Evolutionary conservation across 768 basidiomycete genomes (phyloP), one percentile per base, ranked within the genome.

Genomic region (Panaeolus cyanescens): DNA sequence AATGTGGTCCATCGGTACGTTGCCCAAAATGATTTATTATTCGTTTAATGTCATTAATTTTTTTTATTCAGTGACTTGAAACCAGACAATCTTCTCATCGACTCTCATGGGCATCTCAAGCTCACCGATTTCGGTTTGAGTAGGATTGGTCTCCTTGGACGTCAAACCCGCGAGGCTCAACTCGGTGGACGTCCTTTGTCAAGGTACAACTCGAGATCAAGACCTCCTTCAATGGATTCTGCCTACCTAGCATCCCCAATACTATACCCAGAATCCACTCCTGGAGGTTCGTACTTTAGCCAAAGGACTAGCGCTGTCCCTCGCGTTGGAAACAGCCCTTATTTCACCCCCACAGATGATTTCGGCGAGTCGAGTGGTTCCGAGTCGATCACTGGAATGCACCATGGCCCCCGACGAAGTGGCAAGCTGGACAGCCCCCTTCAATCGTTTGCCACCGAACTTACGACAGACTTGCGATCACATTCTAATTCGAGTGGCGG

Each of bases 81-180:
- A 72, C 97, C 97, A 13, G 97, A 99, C 77, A 99, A 99, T 70
- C 79, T 99, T 37, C 90, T 99, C 36, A 99, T 99, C 68, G 96
- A 99, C 75, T 86, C 93, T 54, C 90, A 95, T 67, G 97, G 97
- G 17, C 97, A 99, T 74, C 81, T 99, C 69, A 99, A 99, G 75
- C 85, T 99, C 33, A 99, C 97, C 25, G 97, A 99, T 76, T 99
- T 99, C 71, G 97, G 97, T 59, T 79, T 99, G 15, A 97, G 95
- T 63, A 85, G 94, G 69, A 98, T 98, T 68, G 97, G 97, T 87
- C 83, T 99, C n/a, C 82, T 99, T 31, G 96, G 96, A 55, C 93
- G 97, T 66, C 97, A 99, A 73, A 96, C 95, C 30, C 86, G 90
- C 40, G 90, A 93, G 70, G 80, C 79, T 54, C 83, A 83, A 67